A percentile compares a stretch with the other conserved stretches of the same genome.
These are phyloP conservation scores for Xylaria nigripes DNA, from an alignment of 495 filamentous ascomycete species.

Conservation along the genomic window DNA sequence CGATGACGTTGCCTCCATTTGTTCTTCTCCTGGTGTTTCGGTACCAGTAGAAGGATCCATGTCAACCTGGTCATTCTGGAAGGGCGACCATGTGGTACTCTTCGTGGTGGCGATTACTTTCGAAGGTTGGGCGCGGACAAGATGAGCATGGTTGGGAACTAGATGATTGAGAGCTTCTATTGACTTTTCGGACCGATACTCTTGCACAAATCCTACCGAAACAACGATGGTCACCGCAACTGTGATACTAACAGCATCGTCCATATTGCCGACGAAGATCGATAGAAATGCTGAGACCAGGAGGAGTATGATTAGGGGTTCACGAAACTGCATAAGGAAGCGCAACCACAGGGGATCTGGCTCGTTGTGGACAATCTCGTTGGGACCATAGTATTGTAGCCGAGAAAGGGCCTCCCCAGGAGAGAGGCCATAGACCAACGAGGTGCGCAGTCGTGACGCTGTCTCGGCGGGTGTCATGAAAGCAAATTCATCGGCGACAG, in stretches of 20 bases:
- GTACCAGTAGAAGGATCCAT: slow-evolving; percentile 24
- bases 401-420: slow-evolving; percentile 72
- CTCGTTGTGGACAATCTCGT: slow-evolving; percentile 89
- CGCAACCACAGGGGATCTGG: slow-evolving; percentile 91
- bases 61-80: slow-evolving; percentile 23
- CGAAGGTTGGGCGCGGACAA: slow-evolving; percentile 56
- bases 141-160: slow-evolving; percentile 87
- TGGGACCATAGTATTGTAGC: slow-evolving; percentile 72
- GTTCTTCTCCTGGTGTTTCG: slow-evolving; percentile 39
- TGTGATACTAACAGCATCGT: slow-evolving; percentile 92
- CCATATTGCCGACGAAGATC: slow-evolving; percentile 86
- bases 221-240: slow-evolving; percentile 96
- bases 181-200: slow-evolving; percentile 96
- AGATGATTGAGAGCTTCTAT: slow-evolving; percentile 89
- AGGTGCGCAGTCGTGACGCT: slow-evolving; percentile 72
- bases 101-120: slow-evolving; percentile 22
- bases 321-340: slow-evolving; percentile 93
- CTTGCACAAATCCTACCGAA: slow-evolving; percentile 91
- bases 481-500: slow-evolving; percentile 45
- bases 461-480: slow-evolving; percentile 65
- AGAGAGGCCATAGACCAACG: slow-evolving; percentile 68
- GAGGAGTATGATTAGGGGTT: slow-evolving; percentile 82
- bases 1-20: slow-evolving; percentile 61
- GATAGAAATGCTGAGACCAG: slow-evolving; percentile 84
- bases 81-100: slow-evolving; percentile 39